Conservation (phyloP, 345 rosid species). For the sweet orange (Citrus sinensis) region DNA sequence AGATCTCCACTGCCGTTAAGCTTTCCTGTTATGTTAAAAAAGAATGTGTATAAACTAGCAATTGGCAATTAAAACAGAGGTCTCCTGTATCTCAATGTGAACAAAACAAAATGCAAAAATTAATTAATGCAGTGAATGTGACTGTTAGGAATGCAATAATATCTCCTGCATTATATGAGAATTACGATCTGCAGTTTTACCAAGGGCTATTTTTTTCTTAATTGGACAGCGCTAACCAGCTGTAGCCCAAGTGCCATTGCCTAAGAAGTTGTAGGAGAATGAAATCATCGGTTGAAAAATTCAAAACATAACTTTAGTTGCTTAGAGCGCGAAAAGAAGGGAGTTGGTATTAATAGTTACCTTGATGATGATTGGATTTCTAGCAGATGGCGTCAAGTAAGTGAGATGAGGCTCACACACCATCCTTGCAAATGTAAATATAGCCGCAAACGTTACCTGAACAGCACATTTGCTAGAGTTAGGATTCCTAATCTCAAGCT, state of each 20-base stretch:
- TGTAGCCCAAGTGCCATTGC: constrained; percentile 72
- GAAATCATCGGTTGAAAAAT: neutral
- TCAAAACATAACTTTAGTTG: neutral
- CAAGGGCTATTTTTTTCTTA: constrained; percentile 43
- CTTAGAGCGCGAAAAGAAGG: neutral
- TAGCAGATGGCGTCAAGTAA: constrained; percentile 28
- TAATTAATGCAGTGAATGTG: too few species aligned
- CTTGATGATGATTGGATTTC: constrained; percentile 50
- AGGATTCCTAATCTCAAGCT: neutral
- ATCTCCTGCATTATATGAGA: too few species aligned
- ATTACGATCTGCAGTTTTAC: too few species aligned
- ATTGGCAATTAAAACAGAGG: too few species aligned
- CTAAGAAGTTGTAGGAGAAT: constrained; percentile 26
- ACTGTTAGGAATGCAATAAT: too few species aligned
- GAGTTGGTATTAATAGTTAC: constrained; percentile 11
- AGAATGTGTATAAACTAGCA: too few species aligned
- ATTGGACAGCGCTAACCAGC: constrained; percentile 53
- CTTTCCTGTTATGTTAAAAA: too few species aligned
- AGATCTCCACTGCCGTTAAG: too few species aligned
- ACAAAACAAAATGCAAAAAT: too few species aligned
- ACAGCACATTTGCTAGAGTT: neutral
- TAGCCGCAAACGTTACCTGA: constrained; percentile 29
- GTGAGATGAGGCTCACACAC: constrained; percentile 47
- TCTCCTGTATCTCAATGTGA: too few species aligned
- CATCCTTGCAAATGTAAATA: constrained; percentile 55